Evolutionary conservation across 306 rosid genomes (phyloP).

Genomic region (Canavalia gladiata): DNA sequence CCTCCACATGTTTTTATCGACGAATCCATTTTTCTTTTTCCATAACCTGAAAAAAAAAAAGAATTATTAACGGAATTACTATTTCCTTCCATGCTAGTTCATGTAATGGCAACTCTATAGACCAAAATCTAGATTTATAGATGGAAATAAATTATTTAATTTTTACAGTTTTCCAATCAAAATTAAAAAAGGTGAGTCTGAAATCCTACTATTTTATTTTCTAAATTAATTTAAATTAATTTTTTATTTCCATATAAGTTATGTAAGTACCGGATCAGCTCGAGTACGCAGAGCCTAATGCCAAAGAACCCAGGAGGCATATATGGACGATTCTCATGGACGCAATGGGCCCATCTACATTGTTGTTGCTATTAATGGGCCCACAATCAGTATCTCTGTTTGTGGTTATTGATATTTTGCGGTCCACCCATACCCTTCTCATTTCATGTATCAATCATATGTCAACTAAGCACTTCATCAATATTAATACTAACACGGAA

Average conservation of each 20-base stretch:
- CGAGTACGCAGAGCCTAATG: neutral
- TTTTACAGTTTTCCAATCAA: neutral
- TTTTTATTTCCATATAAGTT: too few species aligned
- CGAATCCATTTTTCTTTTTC: neutral
- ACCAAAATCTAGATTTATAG: neutral
- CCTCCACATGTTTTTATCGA: too few species aligned
- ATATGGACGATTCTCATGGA: neutral
- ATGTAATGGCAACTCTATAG: neutral
- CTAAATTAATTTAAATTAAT: neutral
- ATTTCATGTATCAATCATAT: neutral
- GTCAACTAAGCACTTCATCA: neutral
- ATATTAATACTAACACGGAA: neutral
- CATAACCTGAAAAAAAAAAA: neutral
- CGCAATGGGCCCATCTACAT: neutral
- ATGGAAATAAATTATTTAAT: neutral
- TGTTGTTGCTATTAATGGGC: neutral
- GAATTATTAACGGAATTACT: neutral
- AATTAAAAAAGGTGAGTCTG: neutral
- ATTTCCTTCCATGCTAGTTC: neutral
- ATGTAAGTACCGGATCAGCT: neutral
- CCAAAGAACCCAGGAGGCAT: neutral
- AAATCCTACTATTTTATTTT: neutral
- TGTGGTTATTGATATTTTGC: neutral
- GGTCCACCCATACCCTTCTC: slow-evolving; percentile 37
- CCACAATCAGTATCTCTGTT: slow-evolving; percentile 2